A percentile compares a stretch with the other conserved stretches of the same genome.
These are phyloP conservation scores for Debaryomyces prosopidis DNA, from an alignment of 805 yeast genomes.

Conservation along the genomic window DNA sequence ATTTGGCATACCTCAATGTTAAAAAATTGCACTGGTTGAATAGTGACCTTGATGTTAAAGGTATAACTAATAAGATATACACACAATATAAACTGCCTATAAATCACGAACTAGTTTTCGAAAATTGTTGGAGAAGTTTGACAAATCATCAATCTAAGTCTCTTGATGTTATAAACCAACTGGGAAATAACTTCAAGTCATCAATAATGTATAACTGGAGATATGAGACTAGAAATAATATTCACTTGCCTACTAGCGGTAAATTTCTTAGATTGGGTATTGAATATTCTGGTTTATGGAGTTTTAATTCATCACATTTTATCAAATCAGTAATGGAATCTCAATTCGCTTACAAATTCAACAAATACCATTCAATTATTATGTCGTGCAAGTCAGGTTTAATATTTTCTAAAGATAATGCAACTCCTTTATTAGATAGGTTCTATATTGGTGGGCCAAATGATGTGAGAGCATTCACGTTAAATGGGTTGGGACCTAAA, in stretches of 20 bases:
- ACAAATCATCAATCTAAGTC: slow-evolving; percentile 29
- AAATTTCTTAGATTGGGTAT: slow-evolving; percentile 33
- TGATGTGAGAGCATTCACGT: slow-evolving; percentile 52
- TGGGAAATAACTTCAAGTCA: slow-evolving; percentile 49
- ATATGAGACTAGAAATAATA: slow-evolving; percentile 47
- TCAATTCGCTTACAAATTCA: slow-evolving; percentile 29
- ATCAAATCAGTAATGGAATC: slow-evolving; percentile 44
- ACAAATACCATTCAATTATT: slow-evolving; percentile 20
- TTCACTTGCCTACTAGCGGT: slow-evolving; percentile 46
- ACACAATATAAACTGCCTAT: slow-evolving; percentile 32
- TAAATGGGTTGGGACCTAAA: slow-evolving; percentile 59
- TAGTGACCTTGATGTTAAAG: slow-evolving; percentile 45
- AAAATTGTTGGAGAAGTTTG: slow-evolving; percentile 44
- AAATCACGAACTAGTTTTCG: slow-evolving; percentile 51
- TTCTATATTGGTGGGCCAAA: slow-evolving; percentile 62
- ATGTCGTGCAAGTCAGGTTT: slow-evolving; percentile 35
- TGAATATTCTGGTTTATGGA: slow-evolving; percentile 35
- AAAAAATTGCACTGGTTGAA: slow-evolving; percentile 50
- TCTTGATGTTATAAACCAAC: slow-evolving; percentile 32
- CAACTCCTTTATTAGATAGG: slow-evolving; percentile 49
- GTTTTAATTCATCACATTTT: slow-evolving; percentile 30
- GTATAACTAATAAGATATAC: slow-evolving; percentile 41
- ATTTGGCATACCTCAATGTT: slow-evolving; percentile 41
- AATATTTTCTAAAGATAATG: slow-evolving; percentile 20
- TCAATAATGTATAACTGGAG: slow-evolving; percentile 38